Base-by-base conservation (phyloP, 306 rosid genomes). In the Clitoria ternatea region DNA sequence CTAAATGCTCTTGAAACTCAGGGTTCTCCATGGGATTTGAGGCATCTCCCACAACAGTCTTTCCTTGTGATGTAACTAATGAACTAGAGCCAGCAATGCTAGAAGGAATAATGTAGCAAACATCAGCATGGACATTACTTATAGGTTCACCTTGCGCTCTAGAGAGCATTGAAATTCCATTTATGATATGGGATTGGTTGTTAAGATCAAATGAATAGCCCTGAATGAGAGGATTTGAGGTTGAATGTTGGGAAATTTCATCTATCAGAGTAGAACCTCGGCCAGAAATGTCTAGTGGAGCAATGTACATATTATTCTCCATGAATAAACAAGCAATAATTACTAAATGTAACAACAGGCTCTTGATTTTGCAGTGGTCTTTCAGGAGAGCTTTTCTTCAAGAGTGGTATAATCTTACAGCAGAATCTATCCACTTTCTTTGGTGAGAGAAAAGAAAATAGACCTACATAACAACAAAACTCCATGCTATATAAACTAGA, bases 251-350 rank as follows among this genome's bases (percentile, higher is more conserved):
- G 26, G 80, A 68, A 63, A 75, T 54, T 62, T 79, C 90, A 49
- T 77, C 83, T 1, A 74, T 20, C 65, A 47, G 43, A 27, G 40
- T 40, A 48, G 78, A 70, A 67, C 33, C 82, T 76, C 72, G 81
- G 36, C 44, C 40, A 22, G 70, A 73, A 71, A 77, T 67, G 49
- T 65, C 73, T 50, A 71, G 40, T 15, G 82, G 69, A 33, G 76
- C 77, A 61, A 35, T 69, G 66, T 64, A 76, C 44, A 70, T 73
- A 42, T 76, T 82, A 67, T 74, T 63, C 77, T 85, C 90, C 90
- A 84, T 83, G 61, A 49, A 7, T 36, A 47, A 54, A 33, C 33
- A 37, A 23, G n/a, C 14, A 33, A 4, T 32, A 59, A 33, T 33
- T 30, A 52, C 40, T 43, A 14, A 54, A 32, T 37, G 22, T 20